Percentiles rank a stretch among this genome's conserved stretches.
Evolutionary conservation across 2,329 filamentous ascomycete species (phyloP).

Genomic region (Achaetomium macrosporum): DNA sequence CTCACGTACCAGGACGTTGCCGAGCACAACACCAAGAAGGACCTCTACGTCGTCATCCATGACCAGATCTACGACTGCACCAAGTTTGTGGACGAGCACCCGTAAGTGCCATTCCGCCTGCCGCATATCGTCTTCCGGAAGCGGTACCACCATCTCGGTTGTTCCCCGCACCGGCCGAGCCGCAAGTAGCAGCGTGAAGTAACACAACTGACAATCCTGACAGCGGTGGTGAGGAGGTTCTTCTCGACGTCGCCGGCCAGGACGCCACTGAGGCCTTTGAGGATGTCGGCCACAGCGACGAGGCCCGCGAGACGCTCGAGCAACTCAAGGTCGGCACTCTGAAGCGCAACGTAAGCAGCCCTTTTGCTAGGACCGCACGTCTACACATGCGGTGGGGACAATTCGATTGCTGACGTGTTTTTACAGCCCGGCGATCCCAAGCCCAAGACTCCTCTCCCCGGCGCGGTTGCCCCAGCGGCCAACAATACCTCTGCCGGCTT

Average conservation of each 20-base stretch:
- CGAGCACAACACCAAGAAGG: constrained; percentile 88
- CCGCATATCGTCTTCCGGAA: constrained; percentile 8
- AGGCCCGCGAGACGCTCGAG: constrained; percentile 89
- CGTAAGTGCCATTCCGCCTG: constrained; percentile 47
- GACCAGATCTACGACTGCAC: constrained; percentile 91
- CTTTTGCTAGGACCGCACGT: not conserved
- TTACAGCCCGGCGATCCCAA: constrained; percentile 68
- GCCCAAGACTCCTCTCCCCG: constrained; percentile 53
- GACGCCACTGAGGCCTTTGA: constrained; percentile 98
- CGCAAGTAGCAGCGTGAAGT: constrained; percentile 18
- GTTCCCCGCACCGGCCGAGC: constrained; percentile 16
- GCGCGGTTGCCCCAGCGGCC: constrained; percentile 45
- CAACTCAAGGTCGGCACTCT: constrained; percentile 67
- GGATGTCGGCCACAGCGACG: constrained; percentile 98
- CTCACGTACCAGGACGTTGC: constrained; percentile 77
- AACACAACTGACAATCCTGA: constrained; percentile 20
- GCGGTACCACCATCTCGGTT: not conserved
- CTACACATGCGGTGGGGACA: not conserved
- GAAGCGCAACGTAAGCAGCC: constrained; percentile 66
- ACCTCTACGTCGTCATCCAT: constrained; percentile 85
- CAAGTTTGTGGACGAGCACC: constrained; percentile 95
- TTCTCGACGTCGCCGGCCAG: constrained; percentile 92
- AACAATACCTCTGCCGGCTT: constrained; percentile 49
- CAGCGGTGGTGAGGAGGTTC: constrained; percentile 96
- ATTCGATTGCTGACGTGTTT: constrained; percentile 10